Conservation (phyloP, 2,329 filamentous ascomycete species). For the Pyrenophora seminiperda region DNA sequence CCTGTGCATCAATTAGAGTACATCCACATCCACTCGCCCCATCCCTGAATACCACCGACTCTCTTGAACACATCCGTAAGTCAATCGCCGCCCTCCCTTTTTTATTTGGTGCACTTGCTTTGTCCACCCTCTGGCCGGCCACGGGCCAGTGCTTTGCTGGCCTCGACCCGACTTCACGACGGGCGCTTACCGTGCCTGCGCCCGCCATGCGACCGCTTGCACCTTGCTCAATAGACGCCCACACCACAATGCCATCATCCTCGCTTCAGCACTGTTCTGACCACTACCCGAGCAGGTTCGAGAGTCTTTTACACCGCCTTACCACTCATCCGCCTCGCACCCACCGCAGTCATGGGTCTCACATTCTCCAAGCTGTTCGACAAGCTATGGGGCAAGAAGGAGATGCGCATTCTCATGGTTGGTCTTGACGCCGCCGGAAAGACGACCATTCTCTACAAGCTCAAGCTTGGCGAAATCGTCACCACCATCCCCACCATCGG, state of each 20-base stretch:
- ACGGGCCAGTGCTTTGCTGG: conserved; percentile 24
- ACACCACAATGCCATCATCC: conserved; percentile 17
- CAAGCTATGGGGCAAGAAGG: conserved; percentile 98
- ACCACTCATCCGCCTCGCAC: conserved; percentile 29
- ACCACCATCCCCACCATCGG: conserved; percentile 97
- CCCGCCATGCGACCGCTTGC: conserved; percentile 15
- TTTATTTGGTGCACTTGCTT: conserved; percentile 14
- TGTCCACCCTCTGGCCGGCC: conserved; percentile 20
- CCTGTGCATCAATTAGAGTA: conserved; percentile 49
- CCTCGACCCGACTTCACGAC: conserved; percentile 34
- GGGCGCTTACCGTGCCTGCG: conserved; percentile 33
- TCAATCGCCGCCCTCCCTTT: conserved; percentile 26
- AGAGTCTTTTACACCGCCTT: conserved; percentile 43
- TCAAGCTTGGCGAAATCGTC: conserved; percentile 97
- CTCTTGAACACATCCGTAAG: conserved; percentile 48
- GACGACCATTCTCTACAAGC: conserved; percentile 96
- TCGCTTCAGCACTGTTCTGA: conserved; percentile 24
- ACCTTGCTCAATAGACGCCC: conserved; percentile 12
- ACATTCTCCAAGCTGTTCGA: conserved; percentile 95
- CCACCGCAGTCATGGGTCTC: conserved; percentile 80
- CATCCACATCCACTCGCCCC: conserved; percentile 43
- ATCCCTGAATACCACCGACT: conserved; percentile 43
- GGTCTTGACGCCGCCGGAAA: conserved; percentile 98
- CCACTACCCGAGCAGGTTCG: conserved; percentile 38
- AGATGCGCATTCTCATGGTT: conserved; percentile 98